phyloP scores from a whole-genome alignment of 441 rosid genomes.

The Pelargonium australe region DNA sequence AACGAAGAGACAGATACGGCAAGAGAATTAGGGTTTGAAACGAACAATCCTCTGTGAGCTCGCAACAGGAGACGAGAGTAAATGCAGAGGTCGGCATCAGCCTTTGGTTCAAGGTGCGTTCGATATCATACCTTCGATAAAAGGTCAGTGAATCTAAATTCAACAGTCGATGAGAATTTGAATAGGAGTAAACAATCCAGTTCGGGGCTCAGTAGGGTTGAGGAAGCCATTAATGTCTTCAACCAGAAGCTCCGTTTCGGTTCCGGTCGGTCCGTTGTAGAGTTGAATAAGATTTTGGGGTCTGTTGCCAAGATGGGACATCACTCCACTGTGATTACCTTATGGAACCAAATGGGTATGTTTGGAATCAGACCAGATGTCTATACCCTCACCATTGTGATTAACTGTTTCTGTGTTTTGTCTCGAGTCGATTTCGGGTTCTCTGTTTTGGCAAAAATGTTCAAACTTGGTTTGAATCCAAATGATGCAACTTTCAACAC shows the following conservation, averaged over 20 bases:
- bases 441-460: conserved; percentile 15
- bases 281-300: conserved; percentile 11
- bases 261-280: conserved; percentile 11
- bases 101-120: background rate
- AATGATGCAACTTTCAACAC: conserved; percentile 11
- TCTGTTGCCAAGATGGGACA: conserved; percentile 10
- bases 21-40: too few relatives aligned
- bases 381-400: conserved; percentile 12
- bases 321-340: conserved; percentile 8
- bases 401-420: conserved; percentile 13
- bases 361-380: conserved; percentile 13
- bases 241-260: conserved; percentile 3
- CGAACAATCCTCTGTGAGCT: too few relatives aligned
- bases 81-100: background rate
- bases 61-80: background rate
- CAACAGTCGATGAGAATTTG: background rate
- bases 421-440: conserved; percentile 11
- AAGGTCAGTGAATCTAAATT: background rate
- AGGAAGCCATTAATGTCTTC: conserved; percentile 17
- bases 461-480: conserved; percentile 16
- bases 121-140: background rate
- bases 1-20: too few relatives aligned
- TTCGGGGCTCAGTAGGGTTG: background rate
- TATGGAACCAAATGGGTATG: conserved; percentile 12
- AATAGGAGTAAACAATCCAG: background rate